These are phyloP conservation scores for Epichloe typhina DNA, from an alignment of 2,329 filamentous ascomycete genomes.

Conservation along the genomic window DNA sequence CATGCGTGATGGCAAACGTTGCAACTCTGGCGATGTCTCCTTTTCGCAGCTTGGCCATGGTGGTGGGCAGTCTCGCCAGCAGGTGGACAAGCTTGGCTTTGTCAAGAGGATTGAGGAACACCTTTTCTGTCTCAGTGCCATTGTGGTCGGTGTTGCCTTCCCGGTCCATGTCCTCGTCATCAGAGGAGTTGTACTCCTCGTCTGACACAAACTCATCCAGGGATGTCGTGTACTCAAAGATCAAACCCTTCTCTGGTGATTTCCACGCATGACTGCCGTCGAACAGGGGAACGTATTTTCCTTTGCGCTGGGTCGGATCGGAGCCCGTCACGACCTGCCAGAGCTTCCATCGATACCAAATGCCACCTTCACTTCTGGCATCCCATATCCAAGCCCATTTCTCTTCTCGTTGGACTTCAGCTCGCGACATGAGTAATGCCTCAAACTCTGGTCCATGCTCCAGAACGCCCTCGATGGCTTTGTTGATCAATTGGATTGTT, in stretches of 20 bases:
- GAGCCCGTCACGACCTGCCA: constrained; percentile 73
- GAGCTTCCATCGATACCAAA: constrained; percentile 87
- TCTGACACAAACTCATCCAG: constrained; percentile 74
- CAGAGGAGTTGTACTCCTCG: constrained; percentile 73
- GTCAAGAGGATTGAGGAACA: constrained; percentile 68
- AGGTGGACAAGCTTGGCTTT: constrained; percentile 77
- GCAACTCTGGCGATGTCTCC: constrained; percentile 80
- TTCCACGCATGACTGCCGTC: constrained; percentile 70
- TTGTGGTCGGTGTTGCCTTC: constrained; percentile 38
- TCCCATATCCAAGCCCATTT: constrained; percentile 95
- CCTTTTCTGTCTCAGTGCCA: constrained; percentile 34
- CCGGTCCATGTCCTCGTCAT: constrained; percentile 62
- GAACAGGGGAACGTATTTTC: constrained; percentile 53
- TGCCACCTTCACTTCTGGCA: constrained; percentile 59
- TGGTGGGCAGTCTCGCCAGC: constrained; percentile 68
- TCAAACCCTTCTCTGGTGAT: constrained; percentile 53
- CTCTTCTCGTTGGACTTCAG: constrained; percentile 72
- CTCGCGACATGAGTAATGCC: constrained; percentile 76
- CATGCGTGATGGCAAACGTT: constrained; percentile 78
- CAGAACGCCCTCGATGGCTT: constrained; percentile 67
- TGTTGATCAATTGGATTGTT: constrained; percentile 74
- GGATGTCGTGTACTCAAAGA: constrained; percentile 66
- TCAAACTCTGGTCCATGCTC: constrained; percentile 79
- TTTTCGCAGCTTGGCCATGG: constrained; percentile 59
- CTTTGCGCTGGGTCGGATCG: constrained; percentile 29